Evolutionary conservation across 75 land plant species (phyloP).

Genomic region (Ceratopteris richardii): DNA sequence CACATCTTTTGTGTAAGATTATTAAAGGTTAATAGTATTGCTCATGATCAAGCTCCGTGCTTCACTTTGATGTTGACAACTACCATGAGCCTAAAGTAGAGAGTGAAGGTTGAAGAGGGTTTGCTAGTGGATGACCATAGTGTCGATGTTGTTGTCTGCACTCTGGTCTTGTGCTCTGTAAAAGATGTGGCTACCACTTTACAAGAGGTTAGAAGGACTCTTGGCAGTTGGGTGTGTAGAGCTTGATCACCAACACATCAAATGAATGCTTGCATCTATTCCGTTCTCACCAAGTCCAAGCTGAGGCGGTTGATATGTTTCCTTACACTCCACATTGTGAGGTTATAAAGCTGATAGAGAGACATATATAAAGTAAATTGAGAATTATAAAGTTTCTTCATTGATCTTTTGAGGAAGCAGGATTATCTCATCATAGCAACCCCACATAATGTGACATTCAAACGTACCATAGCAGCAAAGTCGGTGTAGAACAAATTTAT

Average conservation of each 20-base stretch:
- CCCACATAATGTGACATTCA: slow-evolving; percentile 85
- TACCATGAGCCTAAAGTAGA: too few species aligned
- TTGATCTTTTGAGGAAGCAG: slow-evolving; percentile 70
- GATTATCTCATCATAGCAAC: slow-evolving; percentile 78
- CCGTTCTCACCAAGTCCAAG: too few species aligned
- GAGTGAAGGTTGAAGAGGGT: slow-evolving; percentile 68
- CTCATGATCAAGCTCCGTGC: too few species aligned
- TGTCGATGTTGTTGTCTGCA: slow-evolving; percentile 65
- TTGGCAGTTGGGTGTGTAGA: too few species aligned
- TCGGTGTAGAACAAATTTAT: slow-evolving; percentile 55
- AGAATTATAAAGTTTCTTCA: slow-evolving; percentile 73
- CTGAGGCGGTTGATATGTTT: too few species aligned
- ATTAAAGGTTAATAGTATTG: neutral
- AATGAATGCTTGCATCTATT: too few species aligned
- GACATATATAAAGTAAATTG: too few species aligned
- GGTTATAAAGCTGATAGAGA: too few species aligned
- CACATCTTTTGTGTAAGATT: slow-evolving; percentile 6
- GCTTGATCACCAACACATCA: too few species aligned
- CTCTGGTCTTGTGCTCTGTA: slow-evolving; percentile 81
- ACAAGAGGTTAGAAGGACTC: too few species aligned
- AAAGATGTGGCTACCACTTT: slow-evolving; percentile 48
- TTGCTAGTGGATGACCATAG: slow-evolving; percentile 44
- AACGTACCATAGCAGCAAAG: slow-evolving; percentile 59
- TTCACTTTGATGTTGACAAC: too few species aligned
- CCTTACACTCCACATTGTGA: too few species aligned